These are phyloP conservation scores for Melocanna baccifera DNA, from an alignment of 176 grass and related monocot species.

Conservation along the genomic window DNA sequence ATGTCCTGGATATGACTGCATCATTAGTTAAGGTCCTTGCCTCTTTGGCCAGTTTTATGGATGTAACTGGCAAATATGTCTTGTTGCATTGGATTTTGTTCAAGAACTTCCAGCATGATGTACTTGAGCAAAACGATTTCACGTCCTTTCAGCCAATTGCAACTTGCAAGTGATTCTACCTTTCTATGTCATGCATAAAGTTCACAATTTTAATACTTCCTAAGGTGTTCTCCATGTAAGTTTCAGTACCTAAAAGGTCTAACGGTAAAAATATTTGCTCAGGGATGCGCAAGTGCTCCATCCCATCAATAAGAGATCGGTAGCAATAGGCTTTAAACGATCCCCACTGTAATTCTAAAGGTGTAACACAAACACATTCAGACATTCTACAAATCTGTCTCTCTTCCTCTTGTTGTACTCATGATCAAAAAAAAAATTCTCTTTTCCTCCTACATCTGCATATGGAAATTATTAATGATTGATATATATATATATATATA, in stretches of 20 bases:
- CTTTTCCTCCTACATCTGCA: constrained; percentile 94
- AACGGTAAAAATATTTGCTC: constrained; percentile 15
- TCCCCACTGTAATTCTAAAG: constrained; percentile 76
- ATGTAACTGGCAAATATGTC: not conserved
- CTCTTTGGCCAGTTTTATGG: constrained; percentile 1
- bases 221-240: not conserved
- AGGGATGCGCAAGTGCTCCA: constrained; percentile 78
- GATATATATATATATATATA: no score
- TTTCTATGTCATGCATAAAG: not conserved
- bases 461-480: constrained; percentile 16
- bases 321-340: constrained; percentile 72
- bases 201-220: not conserved
- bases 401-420: no score
- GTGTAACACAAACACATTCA: constrained; percentile 80
- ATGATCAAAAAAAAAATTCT: no score
- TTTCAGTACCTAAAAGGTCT: not conserved
- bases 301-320: constrained; percentile 84
- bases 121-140: not conserved
- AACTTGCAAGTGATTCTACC: constrained; percentile 12
- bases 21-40: not conserved
- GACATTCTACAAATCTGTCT: constrained; percentile 89
- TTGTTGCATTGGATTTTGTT: not conserved
- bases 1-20: not conserved
- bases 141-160: not conserved
- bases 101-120: not conserved